phyloP scores from a whole-genome alignment of 129 eudicot species.

The Centella asiatica region DNA sequence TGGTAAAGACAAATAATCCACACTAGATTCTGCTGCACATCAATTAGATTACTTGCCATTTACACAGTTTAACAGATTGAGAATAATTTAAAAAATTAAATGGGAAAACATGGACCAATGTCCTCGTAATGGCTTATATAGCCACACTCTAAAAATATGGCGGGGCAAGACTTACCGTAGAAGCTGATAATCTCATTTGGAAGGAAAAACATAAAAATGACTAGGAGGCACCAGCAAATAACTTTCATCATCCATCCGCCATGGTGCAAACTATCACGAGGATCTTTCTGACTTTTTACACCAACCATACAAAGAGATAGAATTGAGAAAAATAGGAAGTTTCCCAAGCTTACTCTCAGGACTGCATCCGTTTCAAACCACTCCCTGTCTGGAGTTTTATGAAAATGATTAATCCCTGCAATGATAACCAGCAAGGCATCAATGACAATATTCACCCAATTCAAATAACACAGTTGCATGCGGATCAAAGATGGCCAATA shows the following conservation, averaged over 20 bases:
- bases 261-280: constrained; percentile 92
- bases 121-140: too few species aligned
- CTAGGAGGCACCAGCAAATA: constrained; percentile 83
- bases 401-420: constrained; percentile 97
- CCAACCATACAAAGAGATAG: constrained; percentile 82
- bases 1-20: too few species aligned
- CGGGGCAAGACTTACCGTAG: constrained; percentile 51
- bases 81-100: too few species aligned
- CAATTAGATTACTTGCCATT: too few species aligned
- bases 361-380: constrained; percentile 99
- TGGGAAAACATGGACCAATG: too few species aligned
- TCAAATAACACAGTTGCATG: constrained; percentile 2
- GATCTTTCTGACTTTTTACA: constrained; percentile 90
- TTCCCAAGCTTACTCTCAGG: constrained; percentile 97
- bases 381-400: constrained; percentile 80
- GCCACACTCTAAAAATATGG: too few species aligned
- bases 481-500: not conserved
- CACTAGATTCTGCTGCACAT: too few species aligned
- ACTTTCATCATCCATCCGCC: constrained; percentile 99
- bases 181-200: constrained; percentile 87
- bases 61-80: too few species aligned
- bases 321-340: constrained; percentile 78
- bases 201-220: constrained; percentile 81
- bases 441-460: too few species aligned
- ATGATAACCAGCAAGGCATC: not conserved